These are phyloP conservation scores for Phytophthora chlamydospora DNA, from an alignment of 352 stramenopile genomes.

Conservation along the genomic window DNA sequence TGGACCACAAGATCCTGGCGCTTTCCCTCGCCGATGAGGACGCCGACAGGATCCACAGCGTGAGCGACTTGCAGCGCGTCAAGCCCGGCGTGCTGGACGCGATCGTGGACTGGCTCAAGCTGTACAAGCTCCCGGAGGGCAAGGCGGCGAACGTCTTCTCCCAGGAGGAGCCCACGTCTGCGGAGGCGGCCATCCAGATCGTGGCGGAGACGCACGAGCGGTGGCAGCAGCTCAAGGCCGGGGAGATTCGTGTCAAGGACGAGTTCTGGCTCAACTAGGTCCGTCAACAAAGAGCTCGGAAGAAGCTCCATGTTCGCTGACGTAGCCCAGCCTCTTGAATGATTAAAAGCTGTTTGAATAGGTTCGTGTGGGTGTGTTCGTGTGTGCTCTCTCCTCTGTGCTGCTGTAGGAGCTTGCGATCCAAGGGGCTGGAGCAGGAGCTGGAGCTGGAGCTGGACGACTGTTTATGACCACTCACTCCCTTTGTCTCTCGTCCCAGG, in stretches of 20 bases:
- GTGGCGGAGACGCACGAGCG: conserved; percentile 69
- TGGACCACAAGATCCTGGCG: conserved; percentile 99
- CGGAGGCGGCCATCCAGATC: conserved; percentile 65
- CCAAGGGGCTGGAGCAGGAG: too few relatives aligned
- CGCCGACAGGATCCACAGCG: conserved; percentile 79
- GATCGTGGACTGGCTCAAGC: conserved; percentile 96
- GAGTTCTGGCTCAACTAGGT: conserved; percentile 60
- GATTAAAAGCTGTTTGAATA: conserved; percentile 39
- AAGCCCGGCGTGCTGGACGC: conserved; percentile 92
- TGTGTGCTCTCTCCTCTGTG: background rate
- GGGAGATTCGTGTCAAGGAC: conserved; percentile 67
- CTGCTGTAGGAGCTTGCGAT: background rate
- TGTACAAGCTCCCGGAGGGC: conserved; percentile 98
- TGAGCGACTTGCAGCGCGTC: conserved; percentile 91
- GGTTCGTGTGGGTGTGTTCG: conserved; percentile 7
- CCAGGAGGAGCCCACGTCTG: conserved; percentile 65
- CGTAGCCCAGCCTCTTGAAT: conserved; percentile 29
- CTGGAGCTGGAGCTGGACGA: background rate
- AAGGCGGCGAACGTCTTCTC: conserved; percentile 95
- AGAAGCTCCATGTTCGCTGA: conserved; percentile 24
- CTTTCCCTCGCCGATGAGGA: conserved; percentile 92
- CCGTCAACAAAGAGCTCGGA: conserved; percentile 10
- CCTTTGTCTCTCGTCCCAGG: conserved; percentile 8
- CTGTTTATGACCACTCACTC: conserved; percentile 21
- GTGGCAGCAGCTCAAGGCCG: conserved; percentile 73